phyloP scores from a whole-genome alignment of 768 basidiomycete genomes.

The Serpula lacrymans region DNA sequence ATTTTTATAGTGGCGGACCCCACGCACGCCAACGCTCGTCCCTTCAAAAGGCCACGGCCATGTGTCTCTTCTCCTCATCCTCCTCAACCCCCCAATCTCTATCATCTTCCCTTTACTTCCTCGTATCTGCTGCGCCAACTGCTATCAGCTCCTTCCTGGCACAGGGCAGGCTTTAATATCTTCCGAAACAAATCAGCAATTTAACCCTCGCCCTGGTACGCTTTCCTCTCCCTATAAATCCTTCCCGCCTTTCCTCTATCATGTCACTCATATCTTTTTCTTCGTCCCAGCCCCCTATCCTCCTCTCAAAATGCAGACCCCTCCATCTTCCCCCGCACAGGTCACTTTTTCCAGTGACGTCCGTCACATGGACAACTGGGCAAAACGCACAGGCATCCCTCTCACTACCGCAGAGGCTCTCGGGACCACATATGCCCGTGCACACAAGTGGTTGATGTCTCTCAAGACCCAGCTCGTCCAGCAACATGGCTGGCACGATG shows the following conservation, averaged over 20 bases:
- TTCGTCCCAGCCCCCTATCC: background rate
- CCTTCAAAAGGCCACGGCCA: constrained; percentile 41
- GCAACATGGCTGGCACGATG: constrained; percentile 68
- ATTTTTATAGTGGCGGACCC: constrained; percentile 43
- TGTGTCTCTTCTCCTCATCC: constrained; percentile 24
- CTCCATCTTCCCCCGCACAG: constrained; percentile 43
- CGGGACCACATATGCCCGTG: constrained; percentile 75
- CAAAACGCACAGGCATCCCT: constrained; percentile 72
- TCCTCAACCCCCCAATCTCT: constrained; percentile 23
- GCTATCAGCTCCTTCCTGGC: constrained; percentile 22
- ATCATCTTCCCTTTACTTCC: constrained; percentile 22
- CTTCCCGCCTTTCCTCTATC: constrained; percentile 11
- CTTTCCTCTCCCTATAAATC: constrained; percentile 24
- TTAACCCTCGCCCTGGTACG: constrained; percentile 15
- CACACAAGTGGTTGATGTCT: constrained; percentile 70
- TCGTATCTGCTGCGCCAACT: constrained; percentile 8
- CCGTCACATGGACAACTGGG: constrained; percentile 81
- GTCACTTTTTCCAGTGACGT: constrained; percentile 80
- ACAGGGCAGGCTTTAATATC: constrained; percentile 25
- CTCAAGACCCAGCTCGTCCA: constrained; percentile 63
- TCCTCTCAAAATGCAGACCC: constrained; percentile 24
- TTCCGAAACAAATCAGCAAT: constrained; percentile 5
- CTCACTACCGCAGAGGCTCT: constrained; percentile 81
- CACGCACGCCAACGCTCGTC: constrained; percentile 32
- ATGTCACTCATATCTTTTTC: background rate